phyloP scores from a whole-genome alignment of 148 eudicot genomes.

The Camellia granthamiana region DNA sequence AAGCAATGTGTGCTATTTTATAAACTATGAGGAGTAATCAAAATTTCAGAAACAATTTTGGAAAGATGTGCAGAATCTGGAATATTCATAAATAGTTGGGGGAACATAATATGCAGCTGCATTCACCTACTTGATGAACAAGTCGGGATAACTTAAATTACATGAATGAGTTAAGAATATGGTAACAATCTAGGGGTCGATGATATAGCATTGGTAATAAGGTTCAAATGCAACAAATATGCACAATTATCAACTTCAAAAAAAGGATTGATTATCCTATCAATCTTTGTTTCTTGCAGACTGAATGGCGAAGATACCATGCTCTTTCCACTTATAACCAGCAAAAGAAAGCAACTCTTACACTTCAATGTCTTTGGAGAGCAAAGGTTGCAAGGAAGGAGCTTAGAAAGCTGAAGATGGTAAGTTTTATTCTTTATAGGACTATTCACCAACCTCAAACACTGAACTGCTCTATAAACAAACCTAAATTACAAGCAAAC shows the following conservation, averaged over 20 bases:
- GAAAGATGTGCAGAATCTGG: neutral
- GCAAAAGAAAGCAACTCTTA: conserved; percentile 62
- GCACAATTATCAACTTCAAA: neutral
- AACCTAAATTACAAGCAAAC: conserved; percentile 3
- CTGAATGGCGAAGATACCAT: conserved; percentile 70
- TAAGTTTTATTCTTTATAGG: conserved; percentile 22
- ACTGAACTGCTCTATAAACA: neutral
- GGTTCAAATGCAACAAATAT: neutral
- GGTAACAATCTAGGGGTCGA: neutral
- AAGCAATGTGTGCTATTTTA: neutral
- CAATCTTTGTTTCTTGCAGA: conserved; percentile 40
- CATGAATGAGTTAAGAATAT: conserved; percentile 5
- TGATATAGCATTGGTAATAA: neutral
- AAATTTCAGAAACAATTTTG: neutral
- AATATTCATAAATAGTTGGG: neutral
- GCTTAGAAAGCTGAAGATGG: conserved; percentile 82
- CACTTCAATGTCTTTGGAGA: conserved; percentile 95
- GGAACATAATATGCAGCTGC: neutral
- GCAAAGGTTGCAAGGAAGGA: conserved; percentile 82
- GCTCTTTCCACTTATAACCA: conserved; percentile 59
- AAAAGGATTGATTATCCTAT: neutral
- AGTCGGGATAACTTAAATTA: too few species aligned
- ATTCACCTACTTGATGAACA: neutral
- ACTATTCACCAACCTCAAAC: neutral
- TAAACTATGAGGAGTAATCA: neutral